These are phyloP conservation scores for Meira miltonrushii DNA, from an alignment of 1,284 basidiomycete genomes.

Conservation along the genomic window DNA sequence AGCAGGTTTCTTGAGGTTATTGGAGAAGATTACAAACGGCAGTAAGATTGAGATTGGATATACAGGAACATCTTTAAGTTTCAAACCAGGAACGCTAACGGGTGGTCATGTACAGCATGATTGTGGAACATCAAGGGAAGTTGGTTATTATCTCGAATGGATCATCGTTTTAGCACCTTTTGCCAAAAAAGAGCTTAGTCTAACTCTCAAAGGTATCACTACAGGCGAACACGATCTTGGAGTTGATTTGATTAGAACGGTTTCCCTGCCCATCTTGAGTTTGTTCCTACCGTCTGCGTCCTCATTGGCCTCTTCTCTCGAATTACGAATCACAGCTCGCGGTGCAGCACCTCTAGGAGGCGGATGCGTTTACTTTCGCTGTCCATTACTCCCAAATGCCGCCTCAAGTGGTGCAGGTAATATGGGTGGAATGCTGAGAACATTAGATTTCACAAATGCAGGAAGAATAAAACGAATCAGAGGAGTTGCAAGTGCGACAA, in stretches of 20 bases:
- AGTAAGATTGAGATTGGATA: slow-evolving; percentile 92
- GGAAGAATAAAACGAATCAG: slow-evolving; percentile 91
- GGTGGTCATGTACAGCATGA: slow-evolving; percentile 80
- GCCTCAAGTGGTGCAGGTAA: slow-evolving; percentile 60
- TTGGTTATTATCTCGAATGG: slow-evolving; percentile 93
- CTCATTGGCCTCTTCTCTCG: slow-evolving; percentile 36
- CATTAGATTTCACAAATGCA: slow-evolving; percentile 77
- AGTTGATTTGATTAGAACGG: slow-evolving; percentile 85
- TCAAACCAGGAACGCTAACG: slow-evolving; percentile 85
- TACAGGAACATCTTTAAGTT: slow-evolving; percentile 61
- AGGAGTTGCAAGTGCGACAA: slow-evolving; percentile 70
- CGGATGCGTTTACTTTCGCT: slow-evolving; percentile 87
- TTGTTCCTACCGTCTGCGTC: slow-evolving; percentile 59
- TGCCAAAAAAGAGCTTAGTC: slow-evolving; percentile 75
- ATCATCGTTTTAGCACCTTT: slow-evolving; percentile 86
- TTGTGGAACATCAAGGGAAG: slow-evolving; percentile 75
- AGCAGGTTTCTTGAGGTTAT: slow-evolving; percentile 76
- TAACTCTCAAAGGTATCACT: slow-evolving; percentile 83
- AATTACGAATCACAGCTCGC: slow-evolving; percentile 76
- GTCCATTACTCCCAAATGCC: slow-evolving; percentile 79
- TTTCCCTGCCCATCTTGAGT: slow-evolving; percentile 84
- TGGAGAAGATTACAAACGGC: slow-evolving; percentile 93
- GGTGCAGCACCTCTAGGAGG: slow-evolving; percentile 88
- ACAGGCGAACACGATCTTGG: slow-evolving; percentile 60
- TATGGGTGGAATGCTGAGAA: slow-evolving; percentile 21